Percentiles rank a stretch among this genome's conserved stretches.
These are phyloP conservation scores for Linum tenue DNA, from an alignment of 345 rosid genomes.

Conservation along the genomic window DNA sequence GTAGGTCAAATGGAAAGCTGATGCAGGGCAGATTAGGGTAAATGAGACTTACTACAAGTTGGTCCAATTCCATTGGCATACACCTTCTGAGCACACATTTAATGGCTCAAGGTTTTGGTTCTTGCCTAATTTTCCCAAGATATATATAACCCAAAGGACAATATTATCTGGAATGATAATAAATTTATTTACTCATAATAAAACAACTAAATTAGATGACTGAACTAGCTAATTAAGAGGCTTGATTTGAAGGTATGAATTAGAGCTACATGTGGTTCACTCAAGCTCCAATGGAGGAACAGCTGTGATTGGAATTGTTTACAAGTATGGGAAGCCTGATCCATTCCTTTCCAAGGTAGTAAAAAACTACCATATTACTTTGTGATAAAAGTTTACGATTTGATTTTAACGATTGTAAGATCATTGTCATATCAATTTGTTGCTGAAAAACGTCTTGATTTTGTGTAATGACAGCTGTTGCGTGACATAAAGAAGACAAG, in stretches of 20 bases:
- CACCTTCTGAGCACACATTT: slow-evolving; percentile 58
- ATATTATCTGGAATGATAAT: too few species aligned
- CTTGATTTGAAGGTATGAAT: background rate
- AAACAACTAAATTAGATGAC: too few species aligned
- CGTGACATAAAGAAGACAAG: background rate
- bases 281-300: background rate
- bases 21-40: slow-evolving; percentile 51
- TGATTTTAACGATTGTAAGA: background rate
- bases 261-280: slow-evolving; percentile 8
- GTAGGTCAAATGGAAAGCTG: slow-evolving; percentile 59
- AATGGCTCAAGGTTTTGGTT: slow-evolving; percentile 38
- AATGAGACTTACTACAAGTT: slow-evolving; percentile 36
- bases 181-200: too few species aligned
- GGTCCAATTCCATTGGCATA: slow-evolving; percentile 59
- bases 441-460: background rate
- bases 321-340: background rate
- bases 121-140: too few species aligned
- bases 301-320: slow-evolving; percentile 3
- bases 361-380: background rate
- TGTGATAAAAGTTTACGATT: background rate
- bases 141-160: too few species aligned
- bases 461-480: background rate
- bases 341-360: slow-evolving; percentile 2
- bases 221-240: too few species aligned
- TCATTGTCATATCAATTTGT: background rate